A percentile compares a stretch with the other conserved stretches of the same genome.
phyloP scores from a whole-genome alignment of 495 filamentous ascomycete genomes.

The Penicillium antarcticum region DNA sequence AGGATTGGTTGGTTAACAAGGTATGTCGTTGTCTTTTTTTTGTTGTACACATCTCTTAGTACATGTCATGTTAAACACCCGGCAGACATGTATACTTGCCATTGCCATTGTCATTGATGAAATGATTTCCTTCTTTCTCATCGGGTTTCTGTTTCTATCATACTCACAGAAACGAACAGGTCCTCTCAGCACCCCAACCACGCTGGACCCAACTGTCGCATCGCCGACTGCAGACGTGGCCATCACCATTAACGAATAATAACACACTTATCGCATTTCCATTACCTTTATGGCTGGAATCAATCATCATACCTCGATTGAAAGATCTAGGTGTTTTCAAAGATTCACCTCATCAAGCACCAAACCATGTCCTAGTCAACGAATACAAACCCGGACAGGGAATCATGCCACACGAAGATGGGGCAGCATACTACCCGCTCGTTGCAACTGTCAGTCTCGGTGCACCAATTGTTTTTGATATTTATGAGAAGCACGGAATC shows the following conservation, averaged over 20 bases:
- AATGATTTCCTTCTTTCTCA: too few relatives aligned
- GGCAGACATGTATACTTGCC: neutral
- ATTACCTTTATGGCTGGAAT: slow-evolving; percentile 72
- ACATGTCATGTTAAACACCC: too few relatives aligned
- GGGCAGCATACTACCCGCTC: slow-evolving; percentile 76
- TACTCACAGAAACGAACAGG: slow-evolving; percentile 21
- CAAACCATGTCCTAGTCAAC: slow-evolving; percentile 93
- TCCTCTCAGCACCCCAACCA: slow-evolving; percentile 60
- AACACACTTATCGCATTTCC: slow-evolving; percentile 73
- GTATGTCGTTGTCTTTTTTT: slow-evolving; percentile 30
- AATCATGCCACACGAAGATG: slow-evolving; percentile 97
- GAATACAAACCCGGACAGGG: slow-evolving; percentile 86
- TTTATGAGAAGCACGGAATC: slow-evolving; percentile 58
- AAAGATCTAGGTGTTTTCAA: slow-evolving; percentile 59
- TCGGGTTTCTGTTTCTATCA: too few relatives aligned
- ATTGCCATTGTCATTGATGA: too few relatives aligned
- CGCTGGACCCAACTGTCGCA: slow-evolving; percentile 82
- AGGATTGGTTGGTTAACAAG: slow-evolving; percentile 66
- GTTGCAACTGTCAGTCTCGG: slow-evolving; percentile 90
- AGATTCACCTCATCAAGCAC: slow-evolving; percentile 64
- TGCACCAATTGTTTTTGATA: slow-evolving; percentile 69
- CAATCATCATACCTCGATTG: slow-evolving; percentile 64
- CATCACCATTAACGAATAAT: slow-evolving; percentile 67
- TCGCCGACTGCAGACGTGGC: slow-evolving; percentile 87
- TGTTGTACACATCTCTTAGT: neutral